phyloP scores from a whole-genome alignment of 2,329 filamentous ascomycete genomes.

The Fusarium globosum region DNA sequence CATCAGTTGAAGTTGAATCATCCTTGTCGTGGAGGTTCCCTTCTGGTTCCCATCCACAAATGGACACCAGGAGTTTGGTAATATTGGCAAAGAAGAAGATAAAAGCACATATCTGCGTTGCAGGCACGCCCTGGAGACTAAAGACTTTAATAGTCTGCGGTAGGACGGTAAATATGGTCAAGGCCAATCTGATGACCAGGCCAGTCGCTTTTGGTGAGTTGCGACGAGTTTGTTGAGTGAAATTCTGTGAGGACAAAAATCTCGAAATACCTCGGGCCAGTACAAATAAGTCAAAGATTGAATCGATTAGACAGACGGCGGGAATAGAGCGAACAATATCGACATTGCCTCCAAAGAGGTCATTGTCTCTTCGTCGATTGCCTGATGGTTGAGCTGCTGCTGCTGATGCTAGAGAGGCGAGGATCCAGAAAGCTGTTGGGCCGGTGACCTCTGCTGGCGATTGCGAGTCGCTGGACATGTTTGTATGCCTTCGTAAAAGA shows the following conservation, averaged over 20 bases:
- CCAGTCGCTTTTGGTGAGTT: background rate
- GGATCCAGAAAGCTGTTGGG: conserved; percentile 15
- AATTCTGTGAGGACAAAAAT: rapidly evolving
- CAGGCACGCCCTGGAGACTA: conserved; percentile 3
- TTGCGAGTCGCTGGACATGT: background rate
- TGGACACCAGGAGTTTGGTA: conserved; percentile 1
- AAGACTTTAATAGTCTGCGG: background rate
- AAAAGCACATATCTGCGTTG: background rate
- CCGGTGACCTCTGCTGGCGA: conserved; percentile 3
- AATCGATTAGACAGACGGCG: background rate
- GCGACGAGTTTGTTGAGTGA: background rate
- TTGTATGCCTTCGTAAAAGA: background rate
- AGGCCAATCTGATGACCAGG: background rate
- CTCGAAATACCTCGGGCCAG: background rate
- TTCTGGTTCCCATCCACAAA: background rate
- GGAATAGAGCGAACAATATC: conserved; percentile 6
- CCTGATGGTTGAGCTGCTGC: background rate
- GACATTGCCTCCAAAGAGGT: conserved; percentile 1
- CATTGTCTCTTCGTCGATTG: background rate
- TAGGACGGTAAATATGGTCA: background rate
- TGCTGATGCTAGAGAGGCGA: conserved; percentile 3
- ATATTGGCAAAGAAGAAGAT: background rate
- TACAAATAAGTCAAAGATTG: background rate
- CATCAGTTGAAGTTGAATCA: rapidly evolving
- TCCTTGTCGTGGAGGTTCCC: rapidly evolving